Percentiles rank a stretch among this genome's conserved stretches.
Evolutionary conservation across 768 basidiomycete species (phyloP).

Genomic region (Mycena latifolia): DNA sequence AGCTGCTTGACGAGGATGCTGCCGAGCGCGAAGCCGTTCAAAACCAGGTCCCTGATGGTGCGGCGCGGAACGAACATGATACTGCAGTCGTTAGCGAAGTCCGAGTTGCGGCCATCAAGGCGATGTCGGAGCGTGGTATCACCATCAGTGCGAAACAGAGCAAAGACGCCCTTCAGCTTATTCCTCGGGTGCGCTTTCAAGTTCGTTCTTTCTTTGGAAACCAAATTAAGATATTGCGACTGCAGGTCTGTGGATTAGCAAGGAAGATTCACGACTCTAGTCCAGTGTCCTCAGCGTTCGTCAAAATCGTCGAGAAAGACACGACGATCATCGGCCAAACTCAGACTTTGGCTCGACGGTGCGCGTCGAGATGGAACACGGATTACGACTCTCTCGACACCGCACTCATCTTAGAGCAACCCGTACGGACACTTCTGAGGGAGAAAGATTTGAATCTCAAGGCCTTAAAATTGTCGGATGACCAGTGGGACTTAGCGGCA

Average conservation of each 20-base stretch:
- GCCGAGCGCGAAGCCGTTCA: constrained; percentile 16
- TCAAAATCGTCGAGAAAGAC: constrained; percentile 12
- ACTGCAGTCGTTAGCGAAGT: constrained; percentile 6
- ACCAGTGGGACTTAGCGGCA: constrained; percentile 12
- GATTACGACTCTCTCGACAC: constrained; percentile 17
- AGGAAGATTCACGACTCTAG: constrained; percentile 18
- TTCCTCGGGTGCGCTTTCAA: constrained; percentile 12
- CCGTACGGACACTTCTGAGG: constrained; percentile 4
- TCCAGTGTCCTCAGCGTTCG: constrained; percentile 12
- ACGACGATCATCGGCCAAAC: constrained; percentile 15
- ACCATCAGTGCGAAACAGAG: constrained; percentile 7
- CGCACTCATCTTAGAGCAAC: background rate
- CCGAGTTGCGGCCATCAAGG: constrained; percentile 16
- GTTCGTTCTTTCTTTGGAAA: background rate
- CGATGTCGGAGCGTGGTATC: constrained; percentile 5
- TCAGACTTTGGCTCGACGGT: constrained; percentile 14
- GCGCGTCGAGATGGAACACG: constrained; percentile 15
- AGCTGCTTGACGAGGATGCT: constrained; percentile 15
- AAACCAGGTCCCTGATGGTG: constrained; percentile 10
- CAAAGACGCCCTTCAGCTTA: constrained; percentile 11
- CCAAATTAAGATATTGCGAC: background rate
- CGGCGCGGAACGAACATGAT: too few relatives aligned
- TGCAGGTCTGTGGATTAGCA: constrained; percentile 16
- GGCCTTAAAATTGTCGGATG: constrained; percentile 10
- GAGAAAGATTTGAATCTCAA: constrained; percentile 22